phyloP scores from a whole-genome alignment of 257 asterid species.

The Capsicum chinense region DNA sequence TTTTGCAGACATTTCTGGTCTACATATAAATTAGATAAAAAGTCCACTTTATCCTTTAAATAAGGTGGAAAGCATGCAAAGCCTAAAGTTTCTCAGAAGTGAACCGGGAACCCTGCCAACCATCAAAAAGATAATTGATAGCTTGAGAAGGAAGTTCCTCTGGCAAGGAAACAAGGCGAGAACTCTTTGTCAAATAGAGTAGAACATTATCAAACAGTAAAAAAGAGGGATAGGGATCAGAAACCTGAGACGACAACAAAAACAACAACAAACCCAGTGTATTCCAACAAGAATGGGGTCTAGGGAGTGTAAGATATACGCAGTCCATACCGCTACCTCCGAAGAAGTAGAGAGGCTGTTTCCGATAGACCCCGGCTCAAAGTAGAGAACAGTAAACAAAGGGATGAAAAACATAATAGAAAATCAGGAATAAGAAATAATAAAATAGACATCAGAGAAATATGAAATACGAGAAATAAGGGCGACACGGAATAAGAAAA shows the following conservation, averaged over 20 bases:
- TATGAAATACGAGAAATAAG: too few relatives aligned
- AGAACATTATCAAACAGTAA: neutral
- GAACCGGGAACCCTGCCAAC: neutral
- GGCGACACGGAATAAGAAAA: too few relatives aligned
- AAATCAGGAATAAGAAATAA: too few relatives aligned
- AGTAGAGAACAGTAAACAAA: too few relatives aligned
- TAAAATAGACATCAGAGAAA: too few relatives aligned
- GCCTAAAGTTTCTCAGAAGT: neutral
- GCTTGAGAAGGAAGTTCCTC: neutral
- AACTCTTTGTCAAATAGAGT: neutral
- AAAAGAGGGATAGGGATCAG: neutral
- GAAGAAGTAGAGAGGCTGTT: too few relatives aligned
- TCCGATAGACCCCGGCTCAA: too few relatives aligned
- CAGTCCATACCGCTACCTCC: too few relatives aligned
- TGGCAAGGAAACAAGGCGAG: neutral
- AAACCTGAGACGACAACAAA: neutral
- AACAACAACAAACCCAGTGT: too few relatives aligned
- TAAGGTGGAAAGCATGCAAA: neutral
- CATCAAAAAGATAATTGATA: neutral
- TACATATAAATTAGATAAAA: neutral
- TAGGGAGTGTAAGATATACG: too few relatives aligned
- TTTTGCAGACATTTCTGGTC: neutral
- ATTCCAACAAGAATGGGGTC: too few relatives aligned
- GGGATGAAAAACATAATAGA: too few relatives aligned
- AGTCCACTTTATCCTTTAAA: neutral